A percentile compares a stretch with the other conserved stretches of the same genome.
phyloP scores from a whole-genome alignment of 148 eudicot genomes.

The Persicaria maculosa region DNA sequence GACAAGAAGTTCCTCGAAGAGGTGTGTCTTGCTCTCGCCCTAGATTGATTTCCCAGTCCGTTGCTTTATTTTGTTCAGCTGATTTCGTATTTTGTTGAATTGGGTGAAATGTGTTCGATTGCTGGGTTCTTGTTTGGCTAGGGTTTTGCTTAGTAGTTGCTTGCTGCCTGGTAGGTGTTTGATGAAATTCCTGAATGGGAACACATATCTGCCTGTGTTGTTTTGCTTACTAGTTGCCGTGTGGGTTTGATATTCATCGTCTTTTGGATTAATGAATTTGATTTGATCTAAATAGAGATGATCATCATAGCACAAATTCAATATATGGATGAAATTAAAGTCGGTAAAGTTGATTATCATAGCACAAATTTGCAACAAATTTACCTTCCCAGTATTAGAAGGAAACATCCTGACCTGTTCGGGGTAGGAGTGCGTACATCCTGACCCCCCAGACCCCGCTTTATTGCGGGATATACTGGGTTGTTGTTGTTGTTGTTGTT shows the following conservation, averaged over 20 bases:
- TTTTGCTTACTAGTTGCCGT: too few relatives aligned
- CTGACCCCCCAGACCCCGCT: too few relatives aligned
- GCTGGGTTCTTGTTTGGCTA: not conserved
- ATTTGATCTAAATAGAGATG: not conserved
- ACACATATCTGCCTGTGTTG: not conserved
- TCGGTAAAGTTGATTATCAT: too few relatives aligned
- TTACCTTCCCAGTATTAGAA: too few relatives aligned
- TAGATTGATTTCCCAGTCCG: not conserved
- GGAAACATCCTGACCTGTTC: too few relatives aligned
- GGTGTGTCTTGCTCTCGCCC: conserved; percentile 26
- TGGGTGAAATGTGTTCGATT: not conserved
- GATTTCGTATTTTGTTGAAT: not conserved
- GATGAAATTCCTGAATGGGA: conserved; percentile 12
- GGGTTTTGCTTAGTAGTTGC: too few relatives aligned
- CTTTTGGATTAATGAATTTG: not conserved
- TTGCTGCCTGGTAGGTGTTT: conserved; percentile 1
- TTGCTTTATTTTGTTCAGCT: not conserved
- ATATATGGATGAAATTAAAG: too few relatives aligned
- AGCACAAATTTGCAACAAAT: too few relatives aligned
- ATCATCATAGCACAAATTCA: too few relatives aligned
- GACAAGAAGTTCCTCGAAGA: conserved; percentile 74
- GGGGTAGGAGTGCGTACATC: too few relatives aligned
- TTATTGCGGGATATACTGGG: too few relatives aligned
- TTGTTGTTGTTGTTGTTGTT: too few relatives aligned
- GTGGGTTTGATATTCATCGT: not conserved